Evolutionary conservation across 1,139 yeast genomes (phyloP), one percentile per base, ranked within the genome.

Genomic region (Candida sp.): DNA sequence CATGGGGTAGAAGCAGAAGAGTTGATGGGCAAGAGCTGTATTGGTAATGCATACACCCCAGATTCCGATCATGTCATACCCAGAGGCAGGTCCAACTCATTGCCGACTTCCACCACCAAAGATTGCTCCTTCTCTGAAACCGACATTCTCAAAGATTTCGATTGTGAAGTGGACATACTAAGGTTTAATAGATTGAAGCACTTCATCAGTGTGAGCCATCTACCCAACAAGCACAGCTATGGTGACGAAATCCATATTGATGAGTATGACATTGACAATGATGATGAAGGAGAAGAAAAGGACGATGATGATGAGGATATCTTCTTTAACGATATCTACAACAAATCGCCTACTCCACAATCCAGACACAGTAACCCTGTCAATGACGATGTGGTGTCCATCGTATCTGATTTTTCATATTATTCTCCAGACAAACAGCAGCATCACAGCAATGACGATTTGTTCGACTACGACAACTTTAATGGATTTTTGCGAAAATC

Each of bases 401-500:
- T 65, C 2, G 58, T 64, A 27, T 68, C 73, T 2, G 73, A 68
- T 40, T 49, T 65, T n/a, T 68, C 73, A 2, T 57, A 59, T 49
- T 63, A 58, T 42, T 65, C 71, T 1, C 68, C 69, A 5, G 60
- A 57, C 2, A 55, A 55, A 35, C 55, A 57, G 41, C 44, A 49
- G 39, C 44, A 51, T 25, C 42, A 43, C 7, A n/a, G 25, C 2
- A 57, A 53, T 12, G 66, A 60, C 7, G 49, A 47, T 17, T 49
- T 54, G 26, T 43, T 43, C 35, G 47, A 44, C 7, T 51, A 49
- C 46, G 74, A 70, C 48, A 69, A 72, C 51, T 74, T 69, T 53
- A 75, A 69, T 35, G 63, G 59, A 12, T 77, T 62, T 51, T 61
- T 77, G 45, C 60, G 81, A 39, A 64, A 66, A 47, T 73, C 78